Percentiles rank a stretch among this genome's conserved stretches.
phyloP scores from a whole-genome alignment of 768 basidiomycete species.

The Amanita muscaria region DNA sequence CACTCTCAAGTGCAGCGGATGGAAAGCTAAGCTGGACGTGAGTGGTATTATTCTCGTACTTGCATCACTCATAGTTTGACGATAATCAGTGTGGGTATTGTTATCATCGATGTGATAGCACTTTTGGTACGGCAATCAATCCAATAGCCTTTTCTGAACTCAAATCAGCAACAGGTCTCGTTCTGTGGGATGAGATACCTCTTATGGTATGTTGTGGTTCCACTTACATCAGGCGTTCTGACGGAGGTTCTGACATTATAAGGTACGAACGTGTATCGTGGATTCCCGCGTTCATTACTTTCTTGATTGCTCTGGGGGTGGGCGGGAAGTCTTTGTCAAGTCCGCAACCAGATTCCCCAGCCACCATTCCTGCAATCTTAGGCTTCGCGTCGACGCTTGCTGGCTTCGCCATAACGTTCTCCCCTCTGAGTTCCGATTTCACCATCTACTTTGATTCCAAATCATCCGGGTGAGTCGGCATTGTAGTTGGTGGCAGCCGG shows the following conservation, averaged over 20 bases:
- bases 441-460: conserved; percentile 57
- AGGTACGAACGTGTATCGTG: conserved; percentile 69
- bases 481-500: not conserved
- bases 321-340: conserved; percentile 60
- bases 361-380: conserved; percentile 45
- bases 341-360: conserved; percentile 39
- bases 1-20: conserved; percentile 33
- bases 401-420: conserved; percentile 63
- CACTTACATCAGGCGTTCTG: not conserved
- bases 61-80: not conserved
- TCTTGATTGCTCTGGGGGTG: conserved; percentile 62
- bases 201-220: conserved; percentile 26
- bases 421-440: conserved; percentile 61
- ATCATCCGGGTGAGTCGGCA: conserved; percentile 41
- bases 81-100: conserved; percentile 61
- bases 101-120: conserved; percentile 63
- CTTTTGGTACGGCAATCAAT: conserved; percentile 45
- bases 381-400: conserved; percentile 63
- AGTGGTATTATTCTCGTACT: conserved; percentile 10
- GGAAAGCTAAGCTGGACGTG: conserved; percentile 37
- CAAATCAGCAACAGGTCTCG: conserved; percentile 27
- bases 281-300: conserved; percentile 72
- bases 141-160: conserved; percentile 19
- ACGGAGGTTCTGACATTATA: not conserved
- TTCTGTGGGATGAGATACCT: conserved; percentile 49